Evolutionary conservation across 345 rosid species (phyloP).

Genomic region (Eucalyptus virginea): DNA sequence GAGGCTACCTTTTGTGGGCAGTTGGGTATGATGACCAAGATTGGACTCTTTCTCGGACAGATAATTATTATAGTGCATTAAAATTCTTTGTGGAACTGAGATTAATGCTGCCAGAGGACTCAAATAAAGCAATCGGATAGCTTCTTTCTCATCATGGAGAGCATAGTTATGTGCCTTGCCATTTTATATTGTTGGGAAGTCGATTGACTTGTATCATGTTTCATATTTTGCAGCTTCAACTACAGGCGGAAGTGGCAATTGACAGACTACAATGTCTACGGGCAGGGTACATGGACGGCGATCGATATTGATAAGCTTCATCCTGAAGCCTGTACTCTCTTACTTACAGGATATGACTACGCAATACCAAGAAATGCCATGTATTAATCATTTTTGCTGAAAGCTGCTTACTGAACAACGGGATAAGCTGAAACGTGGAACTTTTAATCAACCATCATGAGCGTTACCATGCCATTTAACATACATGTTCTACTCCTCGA

Average conservation of each 20-base stretch:
- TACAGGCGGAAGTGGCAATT: background rate
- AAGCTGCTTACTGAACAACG: background rate
- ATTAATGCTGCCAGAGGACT: background rate
- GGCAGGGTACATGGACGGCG: background rate
- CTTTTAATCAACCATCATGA: background rate
- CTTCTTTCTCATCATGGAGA: background rate
- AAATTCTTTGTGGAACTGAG: background rate
- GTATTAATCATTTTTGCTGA: background rate
- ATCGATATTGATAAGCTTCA: background rate
- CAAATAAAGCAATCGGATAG: background rate
- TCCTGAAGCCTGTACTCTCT: background rate
- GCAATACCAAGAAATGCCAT: background rate
- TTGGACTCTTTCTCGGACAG: constrained; percentile 4
- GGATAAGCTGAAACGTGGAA: background rate
- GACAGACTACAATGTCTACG: background rate
- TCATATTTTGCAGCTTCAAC: background rate
- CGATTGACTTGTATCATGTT: background rate
- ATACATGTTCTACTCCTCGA: background rate
- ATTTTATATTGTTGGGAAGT: background rate
- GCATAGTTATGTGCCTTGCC: background rate
- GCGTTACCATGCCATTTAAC: background rate
- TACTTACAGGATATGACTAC: background rate
- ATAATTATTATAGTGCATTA: background rate
- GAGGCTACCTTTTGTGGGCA: constrained; percentile 38
- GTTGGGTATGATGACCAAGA: constrained; percentile 11